Evolutionary conservation across 805 yeast species (phyloP).

Genomic region (Candida parachauliodes): DNA sequence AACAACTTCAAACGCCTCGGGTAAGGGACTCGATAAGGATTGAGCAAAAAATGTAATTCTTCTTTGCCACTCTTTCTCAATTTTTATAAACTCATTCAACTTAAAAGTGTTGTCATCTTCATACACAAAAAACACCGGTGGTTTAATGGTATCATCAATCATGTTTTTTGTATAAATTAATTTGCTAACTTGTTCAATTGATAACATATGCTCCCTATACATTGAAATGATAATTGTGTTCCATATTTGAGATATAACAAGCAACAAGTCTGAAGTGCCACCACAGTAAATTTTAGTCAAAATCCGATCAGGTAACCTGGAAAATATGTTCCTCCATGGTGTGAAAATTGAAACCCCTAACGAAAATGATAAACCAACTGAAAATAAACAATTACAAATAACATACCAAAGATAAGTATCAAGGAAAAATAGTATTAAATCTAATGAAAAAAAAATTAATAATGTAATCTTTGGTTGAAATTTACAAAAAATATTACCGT

Average conservation of each 20-base stretch:
- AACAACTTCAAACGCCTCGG: slow-evolving; percentile 45
- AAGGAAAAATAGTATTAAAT: slow-evolving; percentile 32
- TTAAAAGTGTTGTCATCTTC: slow-evolving; percentile 44
- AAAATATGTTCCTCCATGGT: slow-evolving; percentile 36
- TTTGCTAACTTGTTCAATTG: slow-evolving; percentile 38
- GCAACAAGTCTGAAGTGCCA: slow-evolving; percentile 7
- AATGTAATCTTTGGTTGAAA: slow-evolving; percentile 27
- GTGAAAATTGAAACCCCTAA: slow-evolving; percentile 32
- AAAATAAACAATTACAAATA: slow-evolving; percentile 32
- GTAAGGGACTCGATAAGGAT: slow-evolving; percentile 45
- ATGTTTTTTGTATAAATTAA: slow-evolving; percentile 24
- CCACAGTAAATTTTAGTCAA: slow-evolving; percentile 21
- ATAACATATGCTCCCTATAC: slow-evolving; percentile 38
- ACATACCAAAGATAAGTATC: slow-evolving; percentile 42
- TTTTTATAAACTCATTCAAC: slow-evolving; percentile 37
- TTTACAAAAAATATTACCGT: slow-evolving; percentile 20
- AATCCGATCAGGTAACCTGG: slow-evolving; percentile 33
- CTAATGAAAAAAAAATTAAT: slow-evolving; percentile 21
- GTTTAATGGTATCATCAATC: slow-evolving; percentile 26
- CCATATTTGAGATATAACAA: slow-evolving; percentile 24
- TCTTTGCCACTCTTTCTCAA: slow-evolving; percentile 49
- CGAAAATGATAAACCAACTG: slow-evolving; percentile 28
- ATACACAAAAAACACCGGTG: slow-evolving; percentile 46
- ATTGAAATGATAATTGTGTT: slow-evolving; percentile 24
- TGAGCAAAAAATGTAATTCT: slow-evolving; percentile 53